These are phyloP conservation scores for Parachaetomium inaequale DNA, from an alignment of 495 filamentous ascomycete genomes.

Conservation along the genomic window DNA sequence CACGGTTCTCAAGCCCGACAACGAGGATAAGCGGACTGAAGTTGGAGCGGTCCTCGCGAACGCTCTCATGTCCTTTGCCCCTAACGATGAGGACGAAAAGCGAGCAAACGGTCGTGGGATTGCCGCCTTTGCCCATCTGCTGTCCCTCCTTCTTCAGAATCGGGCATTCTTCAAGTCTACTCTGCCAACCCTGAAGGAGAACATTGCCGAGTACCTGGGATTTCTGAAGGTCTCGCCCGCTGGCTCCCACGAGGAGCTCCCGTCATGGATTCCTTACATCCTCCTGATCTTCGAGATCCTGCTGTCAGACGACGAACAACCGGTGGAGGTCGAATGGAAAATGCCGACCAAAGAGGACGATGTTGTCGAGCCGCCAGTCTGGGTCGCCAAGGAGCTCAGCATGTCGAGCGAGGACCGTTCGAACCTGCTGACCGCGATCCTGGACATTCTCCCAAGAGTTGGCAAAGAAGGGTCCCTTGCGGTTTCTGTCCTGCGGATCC, in stretches of 20 bases:
- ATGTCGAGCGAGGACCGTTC: constrained; percentile 63
- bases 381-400: constrained; percentile 58
- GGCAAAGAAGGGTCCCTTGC: constrained; percentile 84
- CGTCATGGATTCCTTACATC: constrained; percentile 90
- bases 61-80: constrained; percentile 78
- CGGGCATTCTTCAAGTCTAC: constrained; percentile 75
- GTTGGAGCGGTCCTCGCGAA: constrained; percentile 80
- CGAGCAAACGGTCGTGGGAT: constrained; percentile 58
- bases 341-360: constrained; percentile 57
- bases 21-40: constrained; percentile 62
- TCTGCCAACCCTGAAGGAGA: constrained; percentile 71
- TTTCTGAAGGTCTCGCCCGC: constrained; percentile 76
- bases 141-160: constrained; percentile 83
- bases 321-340: constrained; percentile 68
- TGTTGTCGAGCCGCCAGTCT: constrained; percentile 50
- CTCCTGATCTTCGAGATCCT: constrained; percentile 87
- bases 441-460: constrained; percentile 79
- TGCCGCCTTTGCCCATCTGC: constrained; percentile 86
- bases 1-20: constrained; percentile 64
- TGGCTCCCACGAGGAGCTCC: constrained; percentile 64
- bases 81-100: constrained; percentile 76
- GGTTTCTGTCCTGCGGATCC: constrained; percentile 72
- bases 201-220: constrained; percentile 66
- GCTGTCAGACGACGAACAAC: constrained; percentile 80
- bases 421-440: constrained; percentile 65